Evolutionary conservation across 306 rosid species (phyloP).

Genomic region (Styphnolobium japonicum): DNA sequence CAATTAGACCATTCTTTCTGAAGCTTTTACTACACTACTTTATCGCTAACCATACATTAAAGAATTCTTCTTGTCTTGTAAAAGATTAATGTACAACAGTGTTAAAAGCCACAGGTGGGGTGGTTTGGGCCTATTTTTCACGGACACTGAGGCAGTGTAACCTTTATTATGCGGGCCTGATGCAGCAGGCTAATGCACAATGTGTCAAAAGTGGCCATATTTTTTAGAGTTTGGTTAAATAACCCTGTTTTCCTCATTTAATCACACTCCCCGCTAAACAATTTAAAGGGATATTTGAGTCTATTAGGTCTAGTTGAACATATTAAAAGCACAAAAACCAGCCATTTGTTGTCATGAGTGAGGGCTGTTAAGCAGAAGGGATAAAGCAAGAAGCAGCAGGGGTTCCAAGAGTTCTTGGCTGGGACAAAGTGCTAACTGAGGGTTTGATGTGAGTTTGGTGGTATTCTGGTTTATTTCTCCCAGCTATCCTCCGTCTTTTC

Average conservation of each 20-base stretch:
- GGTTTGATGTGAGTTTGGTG: constrained; percentile 9
- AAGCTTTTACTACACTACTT: neutral
- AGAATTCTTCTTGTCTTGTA: neutral
- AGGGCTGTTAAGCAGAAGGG: constrained; percentile 3
- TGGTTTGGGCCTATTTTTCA: neutral
- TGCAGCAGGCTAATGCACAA: neutral
- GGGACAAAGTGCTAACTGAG: neutral
- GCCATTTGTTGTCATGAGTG: neutral
- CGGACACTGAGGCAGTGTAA: neutral
- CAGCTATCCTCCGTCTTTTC: neutral
- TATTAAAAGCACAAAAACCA: neutral
- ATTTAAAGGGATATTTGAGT: constrained; percentile 32
- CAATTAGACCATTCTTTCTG: neutral
- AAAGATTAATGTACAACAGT: neutral
- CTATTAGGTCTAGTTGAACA: constrained; percentile 5
- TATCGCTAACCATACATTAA: neutral
- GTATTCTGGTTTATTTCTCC: neutral
- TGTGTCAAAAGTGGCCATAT: neutral
- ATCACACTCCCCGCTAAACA: neutral
- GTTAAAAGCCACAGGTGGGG: neutral
- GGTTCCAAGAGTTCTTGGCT: neutral
- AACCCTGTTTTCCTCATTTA: neutral
- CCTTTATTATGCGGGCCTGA: neutral
- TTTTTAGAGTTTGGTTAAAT: neutral
- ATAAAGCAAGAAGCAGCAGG: neutral